Evolutionary conservation across 352 stramenopile species (phyloP).

Genomic region (Phytopythium aichiense): DNA sequence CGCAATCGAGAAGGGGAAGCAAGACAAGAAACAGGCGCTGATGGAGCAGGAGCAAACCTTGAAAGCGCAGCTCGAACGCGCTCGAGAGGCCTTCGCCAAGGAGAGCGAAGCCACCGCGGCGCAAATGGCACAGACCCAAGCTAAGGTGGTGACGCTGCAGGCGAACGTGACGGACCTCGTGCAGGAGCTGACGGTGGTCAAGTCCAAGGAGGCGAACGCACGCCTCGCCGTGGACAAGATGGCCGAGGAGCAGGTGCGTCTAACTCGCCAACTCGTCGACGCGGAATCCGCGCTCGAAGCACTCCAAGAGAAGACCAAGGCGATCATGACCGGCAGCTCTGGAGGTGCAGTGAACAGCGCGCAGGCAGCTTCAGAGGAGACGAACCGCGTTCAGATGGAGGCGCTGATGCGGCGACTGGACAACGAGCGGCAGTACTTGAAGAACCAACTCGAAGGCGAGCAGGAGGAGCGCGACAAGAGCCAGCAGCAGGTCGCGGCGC

Average conservation of each 20-base stretch:
- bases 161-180: slow-evolving; percentile 76
- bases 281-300: slow-evolving; percentile 50
- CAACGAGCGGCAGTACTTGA: slow-evolving; percentile 80
- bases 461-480: slow-evolving; percentile 40
- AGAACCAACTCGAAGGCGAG: slow-evolving; percentile 65
- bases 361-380: slow-evolving; percentile 73
- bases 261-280: slow-evolving; percentile 63
- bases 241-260: slow-evolving; percentile 59
- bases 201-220: slow-evolving; percentile 60
- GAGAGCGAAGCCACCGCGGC: slow-evolving; percentile 46
- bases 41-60: slow-evolving; percentile 57
- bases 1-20: slow-evolving; percentile 61
- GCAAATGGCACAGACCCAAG: slow-evolving; percentile 46
- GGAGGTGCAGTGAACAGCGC: slow-evolving; percentile 27
- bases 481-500: slow-evolving; percentile 30
- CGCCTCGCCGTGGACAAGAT: slow-evolving; percentile 73
- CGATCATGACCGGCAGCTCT: slow-evolving; percentile 17
- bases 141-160: slow-evolving; percentile 61
- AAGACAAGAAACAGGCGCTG: slow-evolving; percentile 48
- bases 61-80: slow-evolving; percentile 45
- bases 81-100: slow-evolving; percentile 39
- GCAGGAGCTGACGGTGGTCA: slow-evolving; percentile 60
- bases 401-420: slow-evolving; percentile 65
- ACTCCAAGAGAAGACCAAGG: slow-evolving; percentile 41
- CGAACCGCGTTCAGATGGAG: slow-evolving; percentile 74